A percentile compares a stretch with the other conserved stretches of the same genome.
Conservation (phyloP, 2,329 filamentous ascomycete genomes). For the Pestalotiopsis sp. region DNA sequence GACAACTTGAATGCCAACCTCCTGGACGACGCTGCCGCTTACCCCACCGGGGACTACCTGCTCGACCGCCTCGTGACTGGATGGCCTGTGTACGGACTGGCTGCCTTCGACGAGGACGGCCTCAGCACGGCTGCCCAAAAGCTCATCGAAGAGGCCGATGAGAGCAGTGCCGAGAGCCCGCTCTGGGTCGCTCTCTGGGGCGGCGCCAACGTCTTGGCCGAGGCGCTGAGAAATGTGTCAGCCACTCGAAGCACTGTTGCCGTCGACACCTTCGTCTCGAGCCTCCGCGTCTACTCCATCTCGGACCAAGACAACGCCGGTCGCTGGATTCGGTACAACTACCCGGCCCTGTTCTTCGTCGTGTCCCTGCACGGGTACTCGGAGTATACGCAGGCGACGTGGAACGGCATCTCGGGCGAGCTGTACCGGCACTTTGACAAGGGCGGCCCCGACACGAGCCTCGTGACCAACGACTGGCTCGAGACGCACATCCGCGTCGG, state of each 20-base stretch:
- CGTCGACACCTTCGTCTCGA: constrained; percentile 12
- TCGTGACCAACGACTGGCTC: constrained; percentile 46
- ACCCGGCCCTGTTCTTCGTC: constrained; percentile 50
- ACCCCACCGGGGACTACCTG: constrained; percentile 33
- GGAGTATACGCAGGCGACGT: constrained; percentile 53
- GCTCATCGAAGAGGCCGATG: constrained; percentile 29
- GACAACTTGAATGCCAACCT: constrained; percentile 42
- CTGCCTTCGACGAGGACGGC: constrained; percentile 15
- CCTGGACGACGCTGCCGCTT: constrained; percentile 37
- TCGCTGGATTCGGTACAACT: constrained; percentile 48
- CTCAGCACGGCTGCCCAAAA: constrained; percentile 38
- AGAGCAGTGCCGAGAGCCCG: constrained; percentile 34
- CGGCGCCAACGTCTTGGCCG: constrained; percentile 49
- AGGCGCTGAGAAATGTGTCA: constrained; percentile 42
- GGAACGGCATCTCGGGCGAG: constrained; percentile 50
- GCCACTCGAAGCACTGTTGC: constrained; percentile 29
- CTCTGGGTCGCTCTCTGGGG: constrained; percentile 53
- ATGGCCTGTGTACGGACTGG: constrained; percentile 33
- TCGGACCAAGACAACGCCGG: constrained; percentile 54
- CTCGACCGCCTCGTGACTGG: constrained; percentile 18
- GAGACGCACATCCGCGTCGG: constrained; percentile 46
- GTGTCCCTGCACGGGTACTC: constrained; percentile 50
- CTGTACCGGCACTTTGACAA: constrained; percentile 20
- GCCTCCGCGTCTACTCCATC: constrained; percentile 46
- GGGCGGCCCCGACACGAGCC: background rate